Evolutionary conservation across 2,329 filamentous ascomycete genomes (phyloP).

Genomic region (Microsporum canis): DNA sequence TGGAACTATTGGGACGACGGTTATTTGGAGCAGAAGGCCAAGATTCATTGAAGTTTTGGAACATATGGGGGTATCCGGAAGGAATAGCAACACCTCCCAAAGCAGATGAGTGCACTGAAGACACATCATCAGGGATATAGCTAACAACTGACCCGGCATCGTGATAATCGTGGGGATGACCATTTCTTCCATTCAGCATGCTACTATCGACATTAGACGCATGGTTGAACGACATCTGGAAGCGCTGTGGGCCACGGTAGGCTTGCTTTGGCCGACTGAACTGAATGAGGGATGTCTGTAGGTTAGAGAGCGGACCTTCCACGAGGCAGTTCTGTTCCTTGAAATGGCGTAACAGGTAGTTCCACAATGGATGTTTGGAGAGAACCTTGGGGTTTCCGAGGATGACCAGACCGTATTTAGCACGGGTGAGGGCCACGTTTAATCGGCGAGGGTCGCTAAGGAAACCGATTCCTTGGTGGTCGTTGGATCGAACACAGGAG

Average conservation of each 20-base stretch:
- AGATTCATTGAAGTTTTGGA: slow-evolving; percentile 78
- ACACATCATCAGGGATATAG: slow-evolving; percentile 94
- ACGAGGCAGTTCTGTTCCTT: slow-evolving; percentile 94
- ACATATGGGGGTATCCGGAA: slow-evolving; percentile 85
- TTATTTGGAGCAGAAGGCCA: slow-evolving; percentile 75
- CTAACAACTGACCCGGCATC: slow-evolving; percentile 85
- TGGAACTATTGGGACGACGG: slow-evolving; percentile 53
- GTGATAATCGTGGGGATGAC: slow-evolving; percentile 43
- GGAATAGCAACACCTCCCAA: slow-evolving; percentile 74
- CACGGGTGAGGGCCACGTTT: slow-evolving; percentile 91
- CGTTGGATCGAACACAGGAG: slow-evolving; percentile 95
- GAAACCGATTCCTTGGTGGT: slow-evolving; percentile 98
- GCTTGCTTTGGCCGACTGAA: slow-evolving; percentile 89
- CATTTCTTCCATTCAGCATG: slow-evolving; percentile 40
- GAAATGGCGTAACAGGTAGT: slow-evolving; percentile 88
- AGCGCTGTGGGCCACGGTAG: slow-evolving; percentile 78
- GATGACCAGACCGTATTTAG: slow-evolving; percentile 92
- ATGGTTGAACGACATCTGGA: slow-evolving; percentile 67
- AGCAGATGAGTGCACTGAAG: slow-evolving; percentile 84
- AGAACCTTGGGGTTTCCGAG: slow-evolving; percentile 95
- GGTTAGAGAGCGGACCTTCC: slow-evolving; percentile 84
- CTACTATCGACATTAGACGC: slow-evolving; percentile 48
- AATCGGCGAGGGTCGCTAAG: slow-evolving; percentile 93
- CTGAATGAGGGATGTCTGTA: slow-evolving; percentile 90
- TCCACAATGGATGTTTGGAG: slow-evolving; percentile 96